These are phyloP conservation scores for Nemania diffusa DNA, from an alignment of 2,329 filamentous ascomycete genomes.

Conservation along the genomic window DNA sequence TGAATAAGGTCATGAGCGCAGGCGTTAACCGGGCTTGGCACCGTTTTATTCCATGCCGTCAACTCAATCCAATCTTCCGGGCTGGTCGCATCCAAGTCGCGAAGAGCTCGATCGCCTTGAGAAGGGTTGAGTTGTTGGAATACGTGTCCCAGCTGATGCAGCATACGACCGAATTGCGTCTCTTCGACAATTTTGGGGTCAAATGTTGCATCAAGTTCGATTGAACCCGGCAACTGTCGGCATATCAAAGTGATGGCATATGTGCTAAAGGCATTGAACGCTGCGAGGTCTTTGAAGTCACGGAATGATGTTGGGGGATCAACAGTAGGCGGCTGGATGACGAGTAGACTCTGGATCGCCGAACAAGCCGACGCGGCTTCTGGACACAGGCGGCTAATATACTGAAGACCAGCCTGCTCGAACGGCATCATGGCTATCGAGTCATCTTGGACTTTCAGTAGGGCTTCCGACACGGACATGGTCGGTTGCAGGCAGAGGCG, in stretches of 20 bases:
- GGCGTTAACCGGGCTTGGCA: background rate
- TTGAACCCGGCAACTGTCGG: background rate
- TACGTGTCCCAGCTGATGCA: slow-evolving; percentile 14
- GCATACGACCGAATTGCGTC: slow-evolving; percentile 14
- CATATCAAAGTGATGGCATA: slow-evolving; percentile 26
- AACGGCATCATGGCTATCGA: slow-evolving; percentile 8
- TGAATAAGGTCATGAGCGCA: slow-evolving; percentile 28
- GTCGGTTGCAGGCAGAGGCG: background rate
- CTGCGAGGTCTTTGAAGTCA: background rate
- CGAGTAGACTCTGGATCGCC: slow-evolving; percentile 15
- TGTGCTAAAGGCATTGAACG: slow-evolving; percentile 22
- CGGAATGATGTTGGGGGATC: slow-evolving; percentile 9
- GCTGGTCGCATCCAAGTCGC: slow-evolving; percentile 15
- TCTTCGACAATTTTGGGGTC: slow-evolving; percentile 19
- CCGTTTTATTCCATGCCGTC: slow-evolving; percentile 11
- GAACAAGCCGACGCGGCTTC: slow-evolving; percentile 11
- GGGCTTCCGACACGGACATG: background rate
- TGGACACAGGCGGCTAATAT: slow-evolving; percentile 6
- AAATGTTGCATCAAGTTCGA: slow-evolving; percentile 22
- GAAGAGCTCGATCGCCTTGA: background rate
- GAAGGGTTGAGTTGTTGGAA: slow-evolving; percentile 21
- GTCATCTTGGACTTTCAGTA: background rate
- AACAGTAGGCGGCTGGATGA: slow-evolving; percentile 17
- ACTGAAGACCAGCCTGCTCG: slow-evolving; percentile 17
- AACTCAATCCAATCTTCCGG: slow-evolving; percentile 16